Conservation (phyloP, 441 rosid species). For the Capsella rubella region DNA sequence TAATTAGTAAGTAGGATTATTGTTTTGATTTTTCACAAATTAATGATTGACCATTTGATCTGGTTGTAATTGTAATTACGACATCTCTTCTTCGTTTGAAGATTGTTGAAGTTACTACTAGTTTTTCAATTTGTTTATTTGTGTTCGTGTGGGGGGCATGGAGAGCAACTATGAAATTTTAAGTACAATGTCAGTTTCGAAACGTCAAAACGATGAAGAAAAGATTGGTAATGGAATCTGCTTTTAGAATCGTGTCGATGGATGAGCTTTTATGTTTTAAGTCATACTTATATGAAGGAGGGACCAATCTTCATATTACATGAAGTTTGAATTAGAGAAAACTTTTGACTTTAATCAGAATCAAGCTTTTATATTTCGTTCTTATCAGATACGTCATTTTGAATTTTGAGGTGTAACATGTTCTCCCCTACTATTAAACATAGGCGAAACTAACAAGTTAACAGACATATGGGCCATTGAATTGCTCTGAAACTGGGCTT, state of each 20-base stretch:
- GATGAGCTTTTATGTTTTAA: no score
- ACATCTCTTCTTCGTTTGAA: not conserved
- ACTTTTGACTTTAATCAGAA: not conserved
- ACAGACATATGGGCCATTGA: not conserved
- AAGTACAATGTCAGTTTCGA: not conserved
- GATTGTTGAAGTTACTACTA: not conserved
- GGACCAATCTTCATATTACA: no score
- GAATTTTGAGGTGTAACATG: not conserved
- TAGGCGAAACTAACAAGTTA: not conserved
- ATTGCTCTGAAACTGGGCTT: not conserved
- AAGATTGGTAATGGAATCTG: no score
- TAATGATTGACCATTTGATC: not conserved
- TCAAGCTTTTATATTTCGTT: no score
- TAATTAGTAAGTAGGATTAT: not conserved
- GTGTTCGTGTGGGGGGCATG: conserved; percentile 1
- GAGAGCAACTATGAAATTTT: not conserved
- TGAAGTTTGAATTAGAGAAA: not conserved
- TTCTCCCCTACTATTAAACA: not conserved
- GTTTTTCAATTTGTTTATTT: not conserved
- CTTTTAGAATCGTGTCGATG: no score
- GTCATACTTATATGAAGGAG: no score
- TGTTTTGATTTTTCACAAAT: not conserved
- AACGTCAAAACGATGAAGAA: no score
- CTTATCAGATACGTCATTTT: not conserved
- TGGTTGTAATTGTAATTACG: not conserved